phyloP scores from a whole-genome alignment of 2,329 filamentous ascomycete species.

The Monilinia fructicola region DNA sequence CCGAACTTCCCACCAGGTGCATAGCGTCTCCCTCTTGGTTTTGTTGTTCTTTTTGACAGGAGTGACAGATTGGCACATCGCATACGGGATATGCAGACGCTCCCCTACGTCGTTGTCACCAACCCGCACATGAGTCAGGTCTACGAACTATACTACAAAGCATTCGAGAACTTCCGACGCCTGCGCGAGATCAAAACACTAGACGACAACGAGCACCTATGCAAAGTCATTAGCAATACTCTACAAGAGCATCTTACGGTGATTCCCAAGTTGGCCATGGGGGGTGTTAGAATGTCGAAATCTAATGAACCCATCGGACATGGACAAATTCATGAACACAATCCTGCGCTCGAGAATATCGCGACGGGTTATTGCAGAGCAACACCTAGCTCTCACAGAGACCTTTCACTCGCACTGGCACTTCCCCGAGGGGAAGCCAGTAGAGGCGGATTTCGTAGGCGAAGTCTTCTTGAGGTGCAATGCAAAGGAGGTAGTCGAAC shows the following conservation, averaged over 20 bases:
- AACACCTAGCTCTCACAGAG: conserved; percentile 91
- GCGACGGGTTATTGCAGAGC: conserved; percentile 92
- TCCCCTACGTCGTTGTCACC: conserved; percentile 94
- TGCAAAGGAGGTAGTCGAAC: conserved; percentile 82
- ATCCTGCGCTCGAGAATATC: conserved; percentile 90
- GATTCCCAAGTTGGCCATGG: conserved; percentile 92
- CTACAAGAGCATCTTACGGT: conserved; percentile 87
- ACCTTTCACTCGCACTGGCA: conserved; percentile 91
- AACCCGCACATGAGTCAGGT: conserved; percentile 92
- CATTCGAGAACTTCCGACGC: conserved; percentile 88
- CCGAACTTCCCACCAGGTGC: conserved; percentile 83
- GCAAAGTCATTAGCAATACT: conserved; percentile 74
- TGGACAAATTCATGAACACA: conserved; percentile 94
- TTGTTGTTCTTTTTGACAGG: conserved; percentile 9
- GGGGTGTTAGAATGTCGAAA: conserved; percentile 88
- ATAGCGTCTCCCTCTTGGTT: conserved; percentile 23
- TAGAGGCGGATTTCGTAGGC: conserved; percentile 80
- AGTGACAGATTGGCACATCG: conserved; percentile 76
- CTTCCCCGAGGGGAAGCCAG: conserved; percentile 65
- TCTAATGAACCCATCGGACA: conserved; percentile 74
- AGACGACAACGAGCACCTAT: conserved; percentile 87
- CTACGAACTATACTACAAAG: conserved; percentile 93
- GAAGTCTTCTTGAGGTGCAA: conserved; percentile 94
- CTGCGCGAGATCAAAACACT: conserved; percentile 79
- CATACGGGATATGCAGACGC: conserved; percentile 92